Evolutionary conservation across 139 green algal species (phyloP).

Genomic region (Diplosphaera chodatii): DNA sequence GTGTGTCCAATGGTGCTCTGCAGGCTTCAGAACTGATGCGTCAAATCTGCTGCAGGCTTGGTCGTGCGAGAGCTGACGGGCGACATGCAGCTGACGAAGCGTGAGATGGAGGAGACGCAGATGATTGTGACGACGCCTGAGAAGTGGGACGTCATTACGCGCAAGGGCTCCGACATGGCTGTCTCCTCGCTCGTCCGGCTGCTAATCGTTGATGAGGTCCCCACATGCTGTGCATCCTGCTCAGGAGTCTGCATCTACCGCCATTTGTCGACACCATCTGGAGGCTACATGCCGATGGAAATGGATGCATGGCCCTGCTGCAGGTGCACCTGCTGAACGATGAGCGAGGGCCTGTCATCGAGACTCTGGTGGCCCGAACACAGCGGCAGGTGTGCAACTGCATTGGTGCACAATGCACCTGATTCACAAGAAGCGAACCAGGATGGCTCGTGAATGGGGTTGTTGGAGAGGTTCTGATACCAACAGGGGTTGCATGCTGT

Average conservation of each 20-base stretch:
- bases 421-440: no score
- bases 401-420: no score
- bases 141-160: slow-evolving; percentile 99
- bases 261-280: no score
- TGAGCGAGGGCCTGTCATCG: slow-evolving; percentile 94
- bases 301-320: no score
- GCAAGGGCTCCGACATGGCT: slow-evolving; percentile 80
- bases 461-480: no score
- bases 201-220: slow-evolving; percentile 88
- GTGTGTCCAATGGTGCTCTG: not conserved
- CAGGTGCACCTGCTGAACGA: slow-evolving; percentile 95
- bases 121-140: slow-evolving; percentile 99
- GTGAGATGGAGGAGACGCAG: slow-evolving; percentile 90
- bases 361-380: slow-evolving; percentile 93
- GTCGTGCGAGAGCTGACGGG: slow-evolving; percentile 86
- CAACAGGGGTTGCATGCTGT: no score
- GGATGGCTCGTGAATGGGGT: no score
- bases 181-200: slow-evolving; percentile 73
- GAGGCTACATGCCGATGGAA: no score
- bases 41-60: slow-evolving; percentile 46
- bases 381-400: slow-evolving; percentile 62
- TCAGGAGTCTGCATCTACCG: not conserved
- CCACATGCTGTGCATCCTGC: not conserved
- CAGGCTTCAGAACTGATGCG: not conserved
- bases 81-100: slow-evolving; percentile 94